A percentile compares a stretch with the other conserved stretches of the same genome.
Evolutionary conservation across 345 rosid species (phyloP).

Genomic region (Lepidium africanum): DNA sequence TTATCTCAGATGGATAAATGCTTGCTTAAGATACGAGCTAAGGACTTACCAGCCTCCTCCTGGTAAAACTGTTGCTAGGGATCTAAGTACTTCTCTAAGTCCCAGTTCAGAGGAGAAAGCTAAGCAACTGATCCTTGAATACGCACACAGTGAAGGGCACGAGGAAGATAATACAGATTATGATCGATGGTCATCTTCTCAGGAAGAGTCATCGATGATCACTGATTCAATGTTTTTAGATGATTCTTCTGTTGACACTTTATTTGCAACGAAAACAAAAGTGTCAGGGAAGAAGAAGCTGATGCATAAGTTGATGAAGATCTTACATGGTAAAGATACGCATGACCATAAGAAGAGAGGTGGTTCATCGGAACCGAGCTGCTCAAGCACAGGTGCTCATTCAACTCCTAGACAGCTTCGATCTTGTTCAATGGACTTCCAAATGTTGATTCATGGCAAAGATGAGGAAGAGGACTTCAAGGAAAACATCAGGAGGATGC

Average conservation of each 20-base stretch:
- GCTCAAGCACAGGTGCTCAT: conserved; percentile 30
- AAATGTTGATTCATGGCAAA: conserved; percentile 29
- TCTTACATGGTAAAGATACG: conserved; percentile 55
- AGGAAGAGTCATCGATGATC: conserved; percentile 35
- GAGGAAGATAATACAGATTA: conserved; percentile 45
- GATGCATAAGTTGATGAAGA: conserved; percentile 52
- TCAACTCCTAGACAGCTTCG: conserved; percentile 27
- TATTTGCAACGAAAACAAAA: conserved; percentile 26
- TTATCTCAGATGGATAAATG: conserved; percentile 87
- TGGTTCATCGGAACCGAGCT: conserved; percentile 27
- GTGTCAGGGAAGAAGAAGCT: conserved; percentile 43
- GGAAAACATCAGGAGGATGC: conserved; percentile 16
- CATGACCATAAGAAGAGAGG: conserved; percentile 26
- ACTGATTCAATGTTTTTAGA: conserved; percentile 47
- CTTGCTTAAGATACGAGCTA: conserved; percentile 81
- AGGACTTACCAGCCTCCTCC: conserved; percentile 54
- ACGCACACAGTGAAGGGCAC: conserved; percentile 47
- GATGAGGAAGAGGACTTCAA: conserved; percentile 34
- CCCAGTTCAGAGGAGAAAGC: conserved; percentile 76
- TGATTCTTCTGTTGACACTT: conserved; percentile 42
- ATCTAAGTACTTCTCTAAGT: conserved; percentile 71
- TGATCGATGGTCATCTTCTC: conserved; percentile 56
- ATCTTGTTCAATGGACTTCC: conserved; percentile 45
- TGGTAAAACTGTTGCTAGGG: conserved; percentile 77
- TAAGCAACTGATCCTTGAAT: conserved; percentile 72